Evolutionary conservation across 1,284 basidiomycete genomes (phyloP).

Genomic region (Fistulinella staudtii): DNA sequence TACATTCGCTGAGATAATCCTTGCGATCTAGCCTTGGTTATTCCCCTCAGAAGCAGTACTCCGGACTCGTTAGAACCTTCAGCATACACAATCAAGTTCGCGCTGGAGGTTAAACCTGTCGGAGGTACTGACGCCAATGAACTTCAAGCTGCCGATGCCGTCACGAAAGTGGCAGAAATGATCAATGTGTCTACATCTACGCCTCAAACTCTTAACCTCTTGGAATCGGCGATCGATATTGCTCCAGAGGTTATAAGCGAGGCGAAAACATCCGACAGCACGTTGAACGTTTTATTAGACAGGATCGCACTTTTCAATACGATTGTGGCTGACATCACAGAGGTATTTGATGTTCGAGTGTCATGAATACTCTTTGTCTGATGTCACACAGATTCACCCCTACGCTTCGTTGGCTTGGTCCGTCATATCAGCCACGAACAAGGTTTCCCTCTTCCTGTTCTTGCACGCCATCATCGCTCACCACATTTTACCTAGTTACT

Average conservation of each 20-base stretch:
- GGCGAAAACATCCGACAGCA: too few relatives aligned
- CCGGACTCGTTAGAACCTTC: background rate
- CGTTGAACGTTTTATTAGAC: too few relatives aligned
- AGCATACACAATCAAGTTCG: background rate
- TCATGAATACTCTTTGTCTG: background rate
- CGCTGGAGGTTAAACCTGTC: background rate
- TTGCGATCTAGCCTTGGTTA: too few relatives aligned
- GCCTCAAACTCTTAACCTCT: too few relatives aligned
- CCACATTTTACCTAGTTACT: background rate
- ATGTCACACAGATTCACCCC: constrained; percentile 2
- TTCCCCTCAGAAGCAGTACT: background rate
- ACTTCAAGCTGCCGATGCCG: background rate
- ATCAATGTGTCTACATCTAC: too few relatives aligned
- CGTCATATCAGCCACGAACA: constrained; percentile 1
- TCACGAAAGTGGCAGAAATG: too few relatives aligned
- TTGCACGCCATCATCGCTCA: background rate
- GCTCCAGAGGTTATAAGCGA: too few relatives aligned
- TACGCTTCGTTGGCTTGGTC: constrained; percentile 6
- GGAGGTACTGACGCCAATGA: background rate
- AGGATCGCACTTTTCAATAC: too few relatives aligned
- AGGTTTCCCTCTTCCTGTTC: background rate
- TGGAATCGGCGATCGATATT: too few relatives aligned
- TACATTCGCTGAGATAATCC: too few relatives aligned
- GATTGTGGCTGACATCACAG: background rate
- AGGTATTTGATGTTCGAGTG: background rate